These are phyloP conservation scores for Diospyros lotus DNA, from an alignment of 148 eudicot species.

Conservation along the genomic window DNA sequence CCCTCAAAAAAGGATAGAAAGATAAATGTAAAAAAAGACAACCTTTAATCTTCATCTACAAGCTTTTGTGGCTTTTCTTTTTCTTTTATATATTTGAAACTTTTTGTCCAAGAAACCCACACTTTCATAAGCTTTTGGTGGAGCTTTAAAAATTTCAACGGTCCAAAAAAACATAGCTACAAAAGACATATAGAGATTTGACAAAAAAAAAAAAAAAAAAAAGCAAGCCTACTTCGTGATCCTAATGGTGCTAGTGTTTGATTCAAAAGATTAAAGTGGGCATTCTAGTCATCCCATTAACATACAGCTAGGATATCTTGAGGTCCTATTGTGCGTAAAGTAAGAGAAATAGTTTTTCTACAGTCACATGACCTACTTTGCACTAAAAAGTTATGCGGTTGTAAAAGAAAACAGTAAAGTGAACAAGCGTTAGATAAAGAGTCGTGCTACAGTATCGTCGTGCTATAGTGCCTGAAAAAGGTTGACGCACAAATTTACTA, in stretches of 20 bases:
- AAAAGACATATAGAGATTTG: neutral
- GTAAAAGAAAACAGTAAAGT: too few species aligned
- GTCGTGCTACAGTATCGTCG: too few species aligned
- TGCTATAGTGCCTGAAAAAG: too few species aligned
- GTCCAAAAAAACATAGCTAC: neutral
- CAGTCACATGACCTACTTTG: too few species aligned
- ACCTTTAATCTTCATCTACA: neutral
- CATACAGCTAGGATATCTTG: too few species aligned
- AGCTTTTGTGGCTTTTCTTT: neutral
- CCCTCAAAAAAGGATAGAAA: neutral
- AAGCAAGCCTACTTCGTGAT: too few species aligned
- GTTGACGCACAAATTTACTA: too few species aligned
- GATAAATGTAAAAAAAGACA: neutral
- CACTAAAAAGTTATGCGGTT: too few species aligned
- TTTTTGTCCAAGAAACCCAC: neutral
- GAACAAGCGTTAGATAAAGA: too few species aligned
- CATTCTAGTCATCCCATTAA: neutral
- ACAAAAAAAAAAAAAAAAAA: too few species aligned
- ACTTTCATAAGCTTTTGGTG: slow-evolving; percentile 4
- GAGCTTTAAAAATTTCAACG: neutral
- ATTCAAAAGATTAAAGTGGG: neutral
- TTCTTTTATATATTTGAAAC: neutral
- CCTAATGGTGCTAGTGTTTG: neutral
- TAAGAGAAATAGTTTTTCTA: too few species aligned
- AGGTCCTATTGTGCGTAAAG: too few species aligned